A percentile compares a stretch with the other conserved stretches of the same genome.
Evolutionary conservation across 75 land plant species (phyloP).

Genomic region (Picea glauca): DNA sequence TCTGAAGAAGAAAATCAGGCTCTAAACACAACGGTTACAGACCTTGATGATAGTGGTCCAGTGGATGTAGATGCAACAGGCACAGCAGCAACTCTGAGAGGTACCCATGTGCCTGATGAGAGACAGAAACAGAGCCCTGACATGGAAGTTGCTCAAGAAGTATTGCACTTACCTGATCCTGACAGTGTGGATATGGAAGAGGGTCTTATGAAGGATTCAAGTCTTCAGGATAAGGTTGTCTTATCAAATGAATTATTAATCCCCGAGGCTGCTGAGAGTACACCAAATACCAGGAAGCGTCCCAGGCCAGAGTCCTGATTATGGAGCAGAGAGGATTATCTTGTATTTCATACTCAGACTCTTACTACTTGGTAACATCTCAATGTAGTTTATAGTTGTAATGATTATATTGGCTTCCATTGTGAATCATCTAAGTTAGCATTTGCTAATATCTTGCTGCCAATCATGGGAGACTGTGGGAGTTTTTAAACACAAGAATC

Average conservation of each 20-base stretch:
- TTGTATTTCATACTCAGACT: no score
- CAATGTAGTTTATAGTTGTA: no score
- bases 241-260: not conserved
- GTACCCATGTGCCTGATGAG: conserved; percentile 39
- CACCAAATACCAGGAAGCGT: not conserved
- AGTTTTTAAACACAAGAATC: no score
- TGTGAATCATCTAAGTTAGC: no score
- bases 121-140: conserved; percentile 56
- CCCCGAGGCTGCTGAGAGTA: not conserved
- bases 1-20: conserved; percentile 52
- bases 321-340: no score
- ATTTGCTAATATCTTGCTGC: no score
- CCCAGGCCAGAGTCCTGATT: not conserved
- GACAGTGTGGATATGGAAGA: conserved; percentile 1
- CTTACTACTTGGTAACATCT: no score
- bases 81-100: conserved; percentile 21
- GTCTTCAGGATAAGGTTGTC: not conserved
- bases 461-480: no score
- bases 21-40: conserved; percentile 14
- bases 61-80: conserved; percentile 45
- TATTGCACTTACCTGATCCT: conserved; percentile 15
- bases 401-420: no score
- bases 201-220: not conserved
- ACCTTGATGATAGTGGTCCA: conserved; percentile 44
- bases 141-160: conserved; percentile 37